Percentiles rank a stretch among this genome's conserved stretches.
phyloP scores from a whole-genome alignment of 495 filamentous ascomycete genomes.

The Cercophora samala region DNA sequence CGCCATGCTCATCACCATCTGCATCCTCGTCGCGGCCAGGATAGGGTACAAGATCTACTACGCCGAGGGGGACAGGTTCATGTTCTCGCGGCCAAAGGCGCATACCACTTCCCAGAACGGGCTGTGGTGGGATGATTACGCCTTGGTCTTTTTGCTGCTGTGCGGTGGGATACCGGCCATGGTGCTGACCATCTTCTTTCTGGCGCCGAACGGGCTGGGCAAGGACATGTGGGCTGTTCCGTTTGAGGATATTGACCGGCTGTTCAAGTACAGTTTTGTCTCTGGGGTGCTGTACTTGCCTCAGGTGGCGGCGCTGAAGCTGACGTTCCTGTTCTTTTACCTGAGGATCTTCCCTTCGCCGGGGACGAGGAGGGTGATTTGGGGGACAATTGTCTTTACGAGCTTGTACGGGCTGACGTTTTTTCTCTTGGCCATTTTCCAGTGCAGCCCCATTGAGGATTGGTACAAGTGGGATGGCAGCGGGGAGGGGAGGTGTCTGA shows the following conservation, averaged over 20 bases:
- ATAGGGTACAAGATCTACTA: not conserved
- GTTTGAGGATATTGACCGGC: conserved; percentile 10
- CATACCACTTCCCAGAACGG: not conserved
- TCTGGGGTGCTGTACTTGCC: conserved; percentile 16
- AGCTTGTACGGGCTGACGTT: conserved; percentile 14
- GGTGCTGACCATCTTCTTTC: conserved; percentile 9
- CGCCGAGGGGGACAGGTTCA: not conserved
- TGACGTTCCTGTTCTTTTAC: conserved; percentile 20
- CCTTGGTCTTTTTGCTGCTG: conserved; percentile 2
- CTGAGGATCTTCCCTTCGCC: conserved; percentile 19
- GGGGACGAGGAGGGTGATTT: conserved; percentile 15
- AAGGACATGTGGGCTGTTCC: conserved; percentile 19
- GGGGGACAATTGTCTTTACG: conserved; percentile 17
- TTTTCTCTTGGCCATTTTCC: conserved; percentile 24
- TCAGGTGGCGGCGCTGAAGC: conserved; percentile 16
- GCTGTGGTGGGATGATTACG: conserved; percentile 14
- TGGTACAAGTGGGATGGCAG: conserved; percentile 28
- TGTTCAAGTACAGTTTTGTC: conserved; percentile 15
- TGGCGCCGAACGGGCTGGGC: conserved; percentile 15
- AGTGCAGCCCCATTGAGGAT: conserved; percentile 31
- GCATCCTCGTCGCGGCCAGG: not conserved
- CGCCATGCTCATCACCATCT: not conserved
- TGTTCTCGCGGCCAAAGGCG: not conserved
- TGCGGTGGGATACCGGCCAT: conserved; percentile 6
- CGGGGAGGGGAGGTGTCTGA: conserved; percentile 25